Conservation (phyloP, 306 rosid species). For the Pachyrhizus erosus region DNA sequence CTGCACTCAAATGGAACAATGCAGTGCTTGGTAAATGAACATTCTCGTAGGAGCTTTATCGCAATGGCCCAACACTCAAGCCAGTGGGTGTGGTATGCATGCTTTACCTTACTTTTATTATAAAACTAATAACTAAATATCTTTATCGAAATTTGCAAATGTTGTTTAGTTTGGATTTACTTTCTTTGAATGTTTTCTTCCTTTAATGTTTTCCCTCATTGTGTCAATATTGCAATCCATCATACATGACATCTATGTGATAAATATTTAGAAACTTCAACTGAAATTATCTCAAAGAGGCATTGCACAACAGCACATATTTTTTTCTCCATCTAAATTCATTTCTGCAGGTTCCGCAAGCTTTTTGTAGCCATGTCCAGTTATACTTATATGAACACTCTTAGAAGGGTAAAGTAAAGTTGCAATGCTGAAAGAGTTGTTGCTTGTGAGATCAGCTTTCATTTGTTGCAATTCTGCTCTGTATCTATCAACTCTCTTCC, state of each 20-base stretch:
- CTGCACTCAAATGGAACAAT: conserved; percentile 51
- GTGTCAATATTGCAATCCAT: conserved; percentile 18
- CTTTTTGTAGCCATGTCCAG: conserved; percentile 84
- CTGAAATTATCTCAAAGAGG: conserved; percentile 2
- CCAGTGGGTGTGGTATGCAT: conserved; percentile 89
- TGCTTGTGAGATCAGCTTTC: conserved; percentile 32
- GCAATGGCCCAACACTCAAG: conserved; percentile 94
- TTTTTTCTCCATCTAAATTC: too few relatives aligned
- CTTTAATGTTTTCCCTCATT: conserved; percentile 8
- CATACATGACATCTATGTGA: conserved; percentile 3
- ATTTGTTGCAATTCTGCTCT: too few relatives aligned
- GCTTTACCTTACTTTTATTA: conserved; percentile 22
- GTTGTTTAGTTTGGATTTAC: background rate
- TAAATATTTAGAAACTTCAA: background rate
- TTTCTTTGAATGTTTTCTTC: background rate
- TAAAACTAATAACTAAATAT: conserved; percentile 1
- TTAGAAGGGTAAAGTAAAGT: conserved; percentile 59
- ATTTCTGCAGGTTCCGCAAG: conserved; percentile 87
- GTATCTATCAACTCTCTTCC: too few relatives aligned
- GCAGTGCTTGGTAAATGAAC: conserved; percentile 74
- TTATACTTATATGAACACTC: conserved; percentile 83
- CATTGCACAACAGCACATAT: background rate
- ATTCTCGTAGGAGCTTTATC: conserved; percentile 61
- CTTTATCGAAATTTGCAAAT: conserved; percentile 8
- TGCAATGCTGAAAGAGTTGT: background rate